Conservation (phyloP, 495 filamentous ascomycete species). For the Trichoderma virens region DNA sequence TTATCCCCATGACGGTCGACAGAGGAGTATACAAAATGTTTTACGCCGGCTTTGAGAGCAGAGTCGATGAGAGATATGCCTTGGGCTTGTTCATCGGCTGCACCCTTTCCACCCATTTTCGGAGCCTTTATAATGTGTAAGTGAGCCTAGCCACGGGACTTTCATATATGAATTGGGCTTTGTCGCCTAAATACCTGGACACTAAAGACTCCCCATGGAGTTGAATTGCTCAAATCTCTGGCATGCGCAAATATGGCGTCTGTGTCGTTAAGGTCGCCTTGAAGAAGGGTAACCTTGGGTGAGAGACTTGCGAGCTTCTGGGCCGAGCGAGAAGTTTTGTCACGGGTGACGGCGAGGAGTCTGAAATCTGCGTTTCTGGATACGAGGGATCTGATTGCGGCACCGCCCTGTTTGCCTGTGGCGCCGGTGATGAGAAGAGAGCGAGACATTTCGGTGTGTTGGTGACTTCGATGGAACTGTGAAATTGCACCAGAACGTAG, state of each 20-base stretch:
- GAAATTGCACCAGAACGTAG: no score
- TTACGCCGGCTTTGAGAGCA: constrained; percentile 44
- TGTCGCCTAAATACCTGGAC: constrained; percentile 29
- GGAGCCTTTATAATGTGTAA: constrained; percentile 12
- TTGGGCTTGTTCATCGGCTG: constrained; percentile 42
- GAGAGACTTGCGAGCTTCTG: constrained; percentile 39
- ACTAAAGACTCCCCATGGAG: constrained; percentile 43
- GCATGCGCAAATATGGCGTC: constrained; percentile 41
- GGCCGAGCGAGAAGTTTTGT: constrained; percentile 40
- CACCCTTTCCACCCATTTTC: constrained; percentile 26
- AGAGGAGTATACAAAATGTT: constrained; percentile 53
- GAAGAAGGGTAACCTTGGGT: constrained; percentile 42
- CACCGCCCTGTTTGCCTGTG: constrained; percentile 62
- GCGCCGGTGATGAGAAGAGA: constrained; percentile 54
- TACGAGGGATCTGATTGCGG: constrained; percentile 47
- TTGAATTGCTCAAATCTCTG: constrained; percentile 24
- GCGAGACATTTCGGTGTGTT: constrained; percentile 22
- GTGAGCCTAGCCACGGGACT: constrained; percentile 21
- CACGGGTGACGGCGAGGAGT: constrained; percentile 57
- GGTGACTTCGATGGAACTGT: no score
- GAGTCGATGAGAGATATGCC: constrained; percentile 51
- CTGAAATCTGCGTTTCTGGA: constrained; percentile 36
- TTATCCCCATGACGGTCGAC: constrained; percentile 53
- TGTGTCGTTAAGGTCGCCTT: constrained; percentile 44
- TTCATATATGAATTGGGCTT: background rate